A percentile compares a stretch with the other conserved stretches of the same genome.
Evolutionary conservation across 2,329 filamentous ascomycete genomes (phyloP).

Genomic region (Pyricularia pennisetigena): DNA sequence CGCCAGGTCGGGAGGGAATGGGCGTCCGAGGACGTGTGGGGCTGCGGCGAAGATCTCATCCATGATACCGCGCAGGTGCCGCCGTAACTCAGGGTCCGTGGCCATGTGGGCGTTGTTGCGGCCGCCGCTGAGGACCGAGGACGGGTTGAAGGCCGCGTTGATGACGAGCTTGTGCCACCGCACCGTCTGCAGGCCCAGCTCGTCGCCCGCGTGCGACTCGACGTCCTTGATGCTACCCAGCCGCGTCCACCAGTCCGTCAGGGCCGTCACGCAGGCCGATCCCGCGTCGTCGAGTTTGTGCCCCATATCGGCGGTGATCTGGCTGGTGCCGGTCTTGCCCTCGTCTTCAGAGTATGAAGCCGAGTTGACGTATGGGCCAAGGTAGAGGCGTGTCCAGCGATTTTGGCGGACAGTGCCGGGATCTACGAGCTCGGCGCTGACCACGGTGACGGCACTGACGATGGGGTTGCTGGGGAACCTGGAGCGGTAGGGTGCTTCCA

Average conservation of each 20-base stretch:
- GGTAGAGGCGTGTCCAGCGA: slow-evolving; percentile 62
- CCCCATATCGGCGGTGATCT: slow-evolving; percentile 17
- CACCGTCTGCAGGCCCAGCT: slow-evolving; percentile 58
- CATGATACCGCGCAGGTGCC: slow-evolving; percentile 58
- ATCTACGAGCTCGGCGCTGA: slow-evolving; percentile 55
- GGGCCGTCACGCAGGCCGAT: slow-evolving; percentile 31
- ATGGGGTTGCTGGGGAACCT: slow-evolving; percentile 53
- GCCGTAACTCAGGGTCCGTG: slow-evolving; percentile 49
- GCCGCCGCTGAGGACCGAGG: slow-evolving; percentile 56
- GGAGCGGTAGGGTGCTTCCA: slow-evolving; percentile 53
- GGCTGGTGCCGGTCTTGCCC: neutral
- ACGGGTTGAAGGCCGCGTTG: slow-evolving; percentile 67
- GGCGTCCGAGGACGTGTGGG: slow-evolving; percentile 50
- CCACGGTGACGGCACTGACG: slow-evolving; percentile 58
- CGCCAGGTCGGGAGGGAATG: slow-evolving; percentile 50
- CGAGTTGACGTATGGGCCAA: slow-evolving; percentile 52
- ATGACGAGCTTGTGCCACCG: slow-evolving; percentile 72
- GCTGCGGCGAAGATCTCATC: slow-evolving; percentile 57
- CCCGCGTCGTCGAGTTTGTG: slow-evolving; percentile 14
- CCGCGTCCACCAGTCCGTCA: slow-evolving; percentile 43
- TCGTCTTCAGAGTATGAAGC: slow-evolving; percentile 10
- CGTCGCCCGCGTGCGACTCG: slow-evolving; percentile 41
- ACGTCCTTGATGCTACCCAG: slow-evolving; percentile 56
- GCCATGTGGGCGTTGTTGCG: slow-evolving; percentile 56
- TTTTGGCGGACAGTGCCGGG: slow-evolving; percentile 59